These are phyloP conservation scores for Adansonia gregorii DNA, from an alignment of 441 rosid genomes.

Conservation along the genomic window DNA sequence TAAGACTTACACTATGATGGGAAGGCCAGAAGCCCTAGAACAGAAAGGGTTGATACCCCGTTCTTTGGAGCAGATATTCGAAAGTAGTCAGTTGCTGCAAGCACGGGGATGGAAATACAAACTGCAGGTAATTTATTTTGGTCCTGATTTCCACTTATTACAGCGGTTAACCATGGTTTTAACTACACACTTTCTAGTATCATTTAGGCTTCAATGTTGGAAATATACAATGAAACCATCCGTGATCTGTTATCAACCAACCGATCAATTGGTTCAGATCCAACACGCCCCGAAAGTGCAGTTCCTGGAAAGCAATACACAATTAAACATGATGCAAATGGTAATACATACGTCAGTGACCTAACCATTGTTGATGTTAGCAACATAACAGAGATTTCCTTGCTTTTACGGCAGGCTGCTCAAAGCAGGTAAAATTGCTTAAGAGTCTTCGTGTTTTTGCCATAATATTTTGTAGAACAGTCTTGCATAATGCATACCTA, in stretches of 20 bases:
- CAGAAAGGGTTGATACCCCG: conserved; percentile 92
- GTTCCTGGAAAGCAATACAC: conserved; percentile 74
- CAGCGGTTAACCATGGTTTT: conserved; percentile 20
- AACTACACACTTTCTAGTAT: conserved; percentile 16
- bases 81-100: conserved; percentile 70
- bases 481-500: neutral
- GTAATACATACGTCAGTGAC: conserved; percentile 79
- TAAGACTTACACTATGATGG: conserved; percentile 99
- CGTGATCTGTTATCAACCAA: conserved; percentile 74
- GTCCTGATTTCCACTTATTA: neutral
- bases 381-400: conserved; percentile 74
- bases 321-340: conserved; percentile 82
- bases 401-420: conserved; percentile 80
- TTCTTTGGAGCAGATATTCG: conserved; percentile 86
- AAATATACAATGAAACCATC: conserved; percentile 90
- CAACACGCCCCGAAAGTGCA: conserved; percentile 51
- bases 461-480: neutral
- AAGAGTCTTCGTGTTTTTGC: neutral
- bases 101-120: conserved; percentile 92
- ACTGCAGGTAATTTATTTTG: conserved; percentile 72
- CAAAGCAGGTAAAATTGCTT: conserved; percentile 72
- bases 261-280: conserved; percentile 45
- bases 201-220: conserved; percentile 89
- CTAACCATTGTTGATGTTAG: conserved; percentile 85
- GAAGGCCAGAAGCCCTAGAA: conserved; percentile 69